These are phyloP conservation scores for Cryptococcus sp. DNA, from an alignment of 1,284 basidiomycete species.

Conservation along the genomic window DNA sequence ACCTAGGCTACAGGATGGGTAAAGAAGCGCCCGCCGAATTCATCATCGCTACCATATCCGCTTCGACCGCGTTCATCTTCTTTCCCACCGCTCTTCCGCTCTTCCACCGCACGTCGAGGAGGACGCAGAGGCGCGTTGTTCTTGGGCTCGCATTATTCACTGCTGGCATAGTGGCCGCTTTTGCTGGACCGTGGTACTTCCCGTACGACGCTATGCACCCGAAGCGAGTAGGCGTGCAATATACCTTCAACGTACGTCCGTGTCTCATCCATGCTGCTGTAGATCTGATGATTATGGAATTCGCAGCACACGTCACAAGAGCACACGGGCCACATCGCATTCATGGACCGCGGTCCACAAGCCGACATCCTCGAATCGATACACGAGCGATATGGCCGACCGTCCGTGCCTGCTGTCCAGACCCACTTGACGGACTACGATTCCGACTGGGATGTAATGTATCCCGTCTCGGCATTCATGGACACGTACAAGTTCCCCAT, in stretches of 20 bases:
- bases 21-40: constrained; percentile 74
- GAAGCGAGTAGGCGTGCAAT: constrained; percentile 80
- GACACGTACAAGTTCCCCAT: constrained; percentile 44
- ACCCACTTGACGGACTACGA: constrained; percentile 46
- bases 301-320: constrained; percentile 69
- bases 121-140: constrained; percentile 57
- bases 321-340: constrained; percentile 77
- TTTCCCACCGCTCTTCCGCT: constrained; percentile 65
- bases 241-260: constrained; percentile 77
- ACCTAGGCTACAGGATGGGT: neutral
- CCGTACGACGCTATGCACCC: constrained; percentile 86
- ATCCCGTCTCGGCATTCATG: constrained; percentile 69
- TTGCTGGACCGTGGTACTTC: constrained; percentile 62
- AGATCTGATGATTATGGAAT: neutral
- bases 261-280: neutral
- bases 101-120: constrained; percentile 67
- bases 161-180: constrained; percentile 59
- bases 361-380: constrained; percentile 56
- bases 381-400: constrained; percentile 60
- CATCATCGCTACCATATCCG: constrained; percentile 79
- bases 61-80: constrained; percentile 62
- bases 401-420: constrained; percentile 23
- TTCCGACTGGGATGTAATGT: constrained; percentile 79
- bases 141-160: constrained; percentile 58
- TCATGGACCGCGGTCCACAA: constrained; percentile 75